Conservation (phyloP, 805 yeast genomes). For the Pichia exigua region DNA sequence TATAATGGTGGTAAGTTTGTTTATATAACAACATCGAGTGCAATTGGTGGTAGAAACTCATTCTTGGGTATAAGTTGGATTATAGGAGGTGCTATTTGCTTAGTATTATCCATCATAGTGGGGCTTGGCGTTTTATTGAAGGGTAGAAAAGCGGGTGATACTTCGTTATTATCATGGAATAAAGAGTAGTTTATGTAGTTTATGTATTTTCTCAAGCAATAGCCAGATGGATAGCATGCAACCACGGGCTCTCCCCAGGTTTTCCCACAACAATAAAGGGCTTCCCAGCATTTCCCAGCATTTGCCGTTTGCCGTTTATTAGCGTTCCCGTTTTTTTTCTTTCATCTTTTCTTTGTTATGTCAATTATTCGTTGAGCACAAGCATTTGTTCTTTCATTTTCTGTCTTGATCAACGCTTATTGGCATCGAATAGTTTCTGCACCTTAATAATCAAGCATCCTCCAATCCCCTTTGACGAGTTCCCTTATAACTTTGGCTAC, state of each 20-base stretch:
- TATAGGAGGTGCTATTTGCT: constrained; percentile 65
- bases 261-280: too few relatives aligned
- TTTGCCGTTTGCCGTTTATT: neutral
- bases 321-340: neutral
- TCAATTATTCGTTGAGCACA: too few relatives aligned
- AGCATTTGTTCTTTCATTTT: too few relatives aligned
- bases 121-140: constrained; percentile 47
- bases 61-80: constrained; percentile 71
- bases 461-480: too few relatives aligned
- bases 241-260: too few relatives aligned
- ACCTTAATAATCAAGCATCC: too few relatives aligned
- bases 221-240: too few relatives aligned
- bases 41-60: constrained; percentile 67
- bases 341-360: neutral
- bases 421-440: too few relatives aligned
- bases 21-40: constrained; percentile 62
- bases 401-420: too few relatives aligned
- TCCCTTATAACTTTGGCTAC: too few relatives aligned
- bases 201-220: neutral
- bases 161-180: constrained; percentile 68
- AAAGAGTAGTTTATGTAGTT: constrained; percentile 15
- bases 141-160: constrained; percentile 69
- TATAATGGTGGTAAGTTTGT: constrained; percentile 62
- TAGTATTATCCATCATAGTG: constrained; percentile 46
- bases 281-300: neutral